Conservation (phyloP, 2,329 filamentous ascomycete species). For the Pezicula carpinea region DNA sequence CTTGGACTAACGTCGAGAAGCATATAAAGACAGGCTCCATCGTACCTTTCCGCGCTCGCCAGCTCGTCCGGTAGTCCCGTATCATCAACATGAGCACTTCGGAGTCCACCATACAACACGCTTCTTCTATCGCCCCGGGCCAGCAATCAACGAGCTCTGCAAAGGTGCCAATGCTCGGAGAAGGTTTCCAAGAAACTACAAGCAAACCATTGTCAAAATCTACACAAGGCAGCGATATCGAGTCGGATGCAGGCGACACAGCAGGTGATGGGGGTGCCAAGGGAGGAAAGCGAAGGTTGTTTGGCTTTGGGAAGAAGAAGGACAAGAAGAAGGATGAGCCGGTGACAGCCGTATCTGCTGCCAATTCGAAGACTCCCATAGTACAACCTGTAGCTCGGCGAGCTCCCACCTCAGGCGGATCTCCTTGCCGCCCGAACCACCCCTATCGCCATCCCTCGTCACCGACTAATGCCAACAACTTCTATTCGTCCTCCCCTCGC, state of each 20-base stretch:
- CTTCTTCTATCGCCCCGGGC: constrained; percentile 19
- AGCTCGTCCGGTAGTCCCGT: constrained; percentile 1
- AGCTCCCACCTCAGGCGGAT: constrained; percentile 35
- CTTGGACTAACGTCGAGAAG: constrained; percentile 1
- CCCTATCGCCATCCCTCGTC: constrained; percentile 41
- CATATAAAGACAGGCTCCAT: constrained; percentile 6
- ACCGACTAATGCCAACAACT: constrained; percentile 61
- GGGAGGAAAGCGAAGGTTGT: constrained; percentile 51
- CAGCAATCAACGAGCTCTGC: constrained; percentile 17
- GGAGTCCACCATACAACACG: constrained; percentile 22
- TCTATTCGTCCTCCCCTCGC: constrained; percentile 66
- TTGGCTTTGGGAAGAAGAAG: constrained; percentile 61
- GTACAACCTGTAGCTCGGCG: constrained; percentile 21
- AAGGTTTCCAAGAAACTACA: constrained; percentile 27
- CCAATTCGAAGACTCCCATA: constrained; percentile 18
- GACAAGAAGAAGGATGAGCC: constrained; percentile 38
- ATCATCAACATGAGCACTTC: constrained; percentile 25
- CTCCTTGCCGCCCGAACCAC: constrained; percentile 36
- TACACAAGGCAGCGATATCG: constrained; percentile 21
- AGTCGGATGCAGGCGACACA: constrained; percentile 21
- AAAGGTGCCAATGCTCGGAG: constrained; percentile 28
- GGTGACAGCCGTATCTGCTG: constrained; percentile 11
- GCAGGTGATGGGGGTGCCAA: constrained; percentile 33
- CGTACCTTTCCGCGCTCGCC: background rate
- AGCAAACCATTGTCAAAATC: constrained; percentile 16